phyloP scores from a whole-genome alignment of 2,329 filamentous ascomycete species.

The Escovopsis sp. region DNA sequence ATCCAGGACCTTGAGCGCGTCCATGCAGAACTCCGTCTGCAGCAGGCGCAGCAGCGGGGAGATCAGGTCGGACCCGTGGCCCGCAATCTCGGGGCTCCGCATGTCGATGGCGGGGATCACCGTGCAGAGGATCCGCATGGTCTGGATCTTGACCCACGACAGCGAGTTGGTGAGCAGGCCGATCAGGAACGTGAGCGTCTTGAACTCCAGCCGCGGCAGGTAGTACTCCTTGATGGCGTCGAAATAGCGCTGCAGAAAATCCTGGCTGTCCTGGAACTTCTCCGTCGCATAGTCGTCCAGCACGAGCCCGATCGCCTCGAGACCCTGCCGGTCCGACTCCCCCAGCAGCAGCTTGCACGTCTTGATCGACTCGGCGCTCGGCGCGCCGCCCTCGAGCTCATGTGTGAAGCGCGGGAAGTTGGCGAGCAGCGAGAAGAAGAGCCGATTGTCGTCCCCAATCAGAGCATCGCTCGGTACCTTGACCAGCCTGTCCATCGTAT shows the following conservation, averaged over 20 bases:
- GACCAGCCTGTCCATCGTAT: slow-evolving; percentile 63
- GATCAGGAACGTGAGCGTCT: slow-evolving; percentile 77
- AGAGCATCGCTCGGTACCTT: slow-evolving; percentile 64
- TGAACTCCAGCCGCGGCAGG: slow-evolving; percentile 69
- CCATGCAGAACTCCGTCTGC: slow-evolving; percentile 86
- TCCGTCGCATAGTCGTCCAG: slow-evolving; percentile 55
- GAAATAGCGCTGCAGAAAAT: slow-evolving; percentile 63
- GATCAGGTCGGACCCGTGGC: slow-evolving; percentile 86
- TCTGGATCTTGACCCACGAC: slow-evolving; percentile 82
- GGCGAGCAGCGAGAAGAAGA: slow-evolving; percentile 79
- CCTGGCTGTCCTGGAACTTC: slow-evolving; percentile 50
- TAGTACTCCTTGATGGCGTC: slow-evolving; percentile 61
- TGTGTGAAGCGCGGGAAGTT: slow-evolving; percentile 78
- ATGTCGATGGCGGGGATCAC: slow-evolving; percentile 86
- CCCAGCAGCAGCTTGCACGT: slow-evolving; percentile 55
- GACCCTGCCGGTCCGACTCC: slow-evolving; percentile 58
- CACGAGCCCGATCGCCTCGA: slow-evolving; percentile 49
- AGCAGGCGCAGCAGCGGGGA: slow-evolving; percentile 79
- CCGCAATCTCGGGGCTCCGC: slow-evolving; percentile 75
- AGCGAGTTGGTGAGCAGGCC: slow-evolving; percentile 79
- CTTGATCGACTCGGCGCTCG: slow-evolving; percentile 39
- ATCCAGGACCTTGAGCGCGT: slow-evolving; percentile 81
- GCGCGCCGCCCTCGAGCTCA: slow-evolving; percentile 51
- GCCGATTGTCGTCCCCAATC: slow-evolving; percentile 64
- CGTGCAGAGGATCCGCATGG: slow-evolving; percentile 75